These are phyloP conservation scores for Brettanomyces naardenensis DNA, from an alignment of 805 yeast genomes.

Conservation along the genomic window DNA sequence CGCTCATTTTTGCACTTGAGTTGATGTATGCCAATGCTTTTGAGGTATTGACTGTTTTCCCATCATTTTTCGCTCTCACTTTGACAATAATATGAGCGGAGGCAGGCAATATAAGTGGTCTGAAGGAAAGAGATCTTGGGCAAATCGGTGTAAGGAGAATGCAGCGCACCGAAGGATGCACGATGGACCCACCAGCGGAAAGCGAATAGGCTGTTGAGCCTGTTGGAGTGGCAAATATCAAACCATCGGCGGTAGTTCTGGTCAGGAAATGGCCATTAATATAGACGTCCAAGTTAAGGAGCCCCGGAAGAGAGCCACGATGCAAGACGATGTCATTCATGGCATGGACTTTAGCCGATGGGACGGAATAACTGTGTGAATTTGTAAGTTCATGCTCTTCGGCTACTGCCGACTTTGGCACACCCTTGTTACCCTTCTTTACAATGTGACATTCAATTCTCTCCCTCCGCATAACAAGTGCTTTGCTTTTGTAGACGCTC, in stretches of 20 bases:
- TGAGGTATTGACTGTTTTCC: slow-evolving; percentile 17
- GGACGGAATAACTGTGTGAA: slow-evolving; percentile 8
- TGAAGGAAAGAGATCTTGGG: slow-evolving; percentile 82
- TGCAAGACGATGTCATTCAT: slow-evolving; percentile 90
- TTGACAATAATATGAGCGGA: slow-evolving; percentile 64
- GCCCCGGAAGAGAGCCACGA: slow-evolving; percentile 81
- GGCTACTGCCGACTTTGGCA: neutral
- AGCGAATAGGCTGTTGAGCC: slow-evolving; percentile 93
- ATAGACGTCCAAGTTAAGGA: slow-evolving; percentile 75
- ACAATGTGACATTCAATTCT: slow-evolving; percentile 72
- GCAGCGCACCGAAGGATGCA: slow-evolving; percentile 81
- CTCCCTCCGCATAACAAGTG: slow-evolving; percentile 67
- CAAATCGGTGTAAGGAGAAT: slow-evolving; percentile 84
- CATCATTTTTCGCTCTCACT: slow-evolving; percentile 38
- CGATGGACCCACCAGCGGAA: slow-evolving; percentile 87
- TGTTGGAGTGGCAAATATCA: slow-evolving; percentile 81
- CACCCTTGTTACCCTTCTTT: slow-evolving; percentile 17
- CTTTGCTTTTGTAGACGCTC: slow-evolving; percentile 57
- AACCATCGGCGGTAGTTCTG: slow-evolving; percentile 88
- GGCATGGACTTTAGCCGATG: slow-evolving; percentile 50
- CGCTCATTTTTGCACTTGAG: slow-evolving; percentile 48
- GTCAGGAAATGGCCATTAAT: slow-evolving; percentile 82
- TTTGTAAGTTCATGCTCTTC: slow-evolving; percentile 6
- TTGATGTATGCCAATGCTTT: neutral
- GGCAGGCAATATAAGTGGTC: slow-evolving; percentile 80